Percentiles rank a stretch among this genome's conserved stretches.
Evolutionary conservation across 1,139 yeast genomes (phyloP).

Genomic region (Magnusiomyces fungicola): DNA sequence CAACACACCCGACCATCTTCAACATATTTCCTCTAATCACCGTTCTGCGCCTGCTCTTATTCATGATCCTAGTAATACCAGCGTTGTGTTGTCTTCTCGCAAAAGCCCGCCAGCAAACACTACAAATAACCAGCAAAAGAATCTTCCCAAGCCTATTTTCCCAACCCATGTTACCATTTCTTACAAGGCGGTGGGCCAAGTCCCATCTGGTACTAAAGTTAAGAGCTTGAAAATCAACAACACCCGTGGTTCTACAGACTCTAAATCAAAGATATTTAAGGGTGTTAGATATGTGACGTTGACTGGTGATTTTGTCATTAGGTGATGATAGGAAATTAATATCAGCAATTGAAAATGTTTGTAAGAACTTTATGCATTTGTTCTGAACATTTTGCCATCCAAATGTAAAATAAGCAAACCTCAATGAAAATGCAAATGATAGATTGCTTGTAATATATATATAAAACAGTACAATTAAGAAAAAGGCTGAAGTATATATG

Average conservation of each 20-base stretch:
- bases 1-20: too few relatives aligned
- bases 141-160: conserved; percentile 24
- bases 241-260: conserved; percentile 52
- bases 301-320: conserved; percentile 52
- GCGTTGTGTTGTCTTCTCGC: neutral
- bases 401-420: too few relatives aligned
- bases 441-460: too few relatives aligned
- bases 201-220: conserved; percentile 72
- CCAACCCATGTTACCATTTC: conserved; percentile 50
- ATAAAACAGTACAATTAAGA: too few relatives aligned
- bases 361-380: too few relatives aligned
- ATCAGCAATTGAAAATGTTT: neutral
- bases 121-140: neutral
- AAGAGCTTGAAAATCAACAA: conserved; percentile 54
- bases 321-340: conserved; percentile 25
- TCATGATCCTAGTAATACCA: too few relatives aligned
- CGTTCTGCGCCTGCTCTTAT: too few relatives aligned
- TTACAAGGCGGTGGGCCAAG: conserved; percentile 58
- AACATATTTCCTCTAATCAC: too few relatives aligned
- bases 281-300: conserved; percentile 80
- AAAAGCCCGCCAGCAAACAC: neutral
- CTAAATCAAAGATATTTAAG: conserved; percentile 69
- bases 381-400: too few relatives aligned
- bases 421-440: too few relatives aligned
- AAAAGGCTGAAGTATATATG: neutral